Percentiles rank a stretch among this genome's conserved stretches.
Evolutionary conservation across 768 basidiomycete genomes (phyloP).

Genomic region (Rhodocollybia butyracea): DNA sequence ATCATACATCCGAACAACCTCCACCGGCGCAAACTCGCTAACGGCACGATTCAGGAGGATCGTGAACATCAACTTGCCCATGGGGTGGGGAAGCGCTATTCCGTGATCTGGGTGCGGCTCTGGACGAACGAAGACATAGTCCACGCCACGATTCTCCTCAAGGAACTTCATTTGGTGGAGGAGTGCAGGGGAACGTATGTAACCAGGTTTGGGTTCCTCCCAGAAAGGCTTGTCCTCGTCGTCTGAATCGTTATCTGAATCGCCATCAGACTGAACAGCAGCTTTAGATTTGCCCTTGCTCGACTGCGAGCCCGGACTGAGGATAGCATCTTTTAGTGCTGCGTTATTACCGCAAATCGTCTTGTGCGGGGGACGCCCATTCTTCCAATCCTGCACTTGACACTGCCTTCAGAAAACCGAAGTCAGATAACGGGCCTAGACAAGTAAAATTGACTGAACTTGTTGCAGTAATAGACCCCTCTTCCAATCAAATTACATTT

Average conservation of each 20-base stretch:
- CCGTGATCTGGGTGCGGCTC: constrained; percentile 13
- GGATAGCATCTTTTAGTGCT: constrained; percentile 10
- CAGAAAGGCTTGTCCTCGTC: no score
- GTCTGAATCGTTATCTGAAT: no score
- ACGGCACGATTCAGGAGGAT: constrained; percentile 11
- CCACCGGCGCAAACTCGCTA: constrained; percentile 6
- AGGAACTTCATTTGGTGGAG: constrained; percentile 16
- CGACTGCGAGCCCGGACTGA: no score
- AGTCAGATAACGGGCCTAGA: background rate
- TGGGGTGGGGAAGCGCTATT: constrained; percentile 6
- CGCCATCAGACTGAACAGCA: no score
- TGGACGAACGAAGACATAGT: constrained; percentile 14
- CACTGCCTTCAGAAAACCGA: constrained; percentile 12
- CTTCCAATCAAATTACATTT: no score
- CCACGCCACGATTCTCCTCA: constrained; percentile 11
- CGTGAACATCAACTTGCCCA: constrained; percentile 13
- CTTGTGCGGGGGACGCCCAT: constrained; percentile 14
- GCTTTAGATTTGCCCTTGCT: no score
- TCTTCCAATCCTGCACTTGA: no score
- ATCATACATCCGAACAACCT: constrained; percentile 15
- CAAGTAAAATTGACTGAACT: constrained; percentile 5
- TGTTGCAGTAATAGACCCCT: constrained; percentile 13
- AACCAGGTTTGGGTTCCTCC: constrained; percentile 14
- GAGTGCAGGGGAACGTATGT: constrained; percentile 16
- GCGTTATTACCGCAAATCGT: constrained; percentile 15